Evolutionary conservation across 805 yeast genomes (phyloP).

Genomic region (Peterozyma xylosa): DNA sequence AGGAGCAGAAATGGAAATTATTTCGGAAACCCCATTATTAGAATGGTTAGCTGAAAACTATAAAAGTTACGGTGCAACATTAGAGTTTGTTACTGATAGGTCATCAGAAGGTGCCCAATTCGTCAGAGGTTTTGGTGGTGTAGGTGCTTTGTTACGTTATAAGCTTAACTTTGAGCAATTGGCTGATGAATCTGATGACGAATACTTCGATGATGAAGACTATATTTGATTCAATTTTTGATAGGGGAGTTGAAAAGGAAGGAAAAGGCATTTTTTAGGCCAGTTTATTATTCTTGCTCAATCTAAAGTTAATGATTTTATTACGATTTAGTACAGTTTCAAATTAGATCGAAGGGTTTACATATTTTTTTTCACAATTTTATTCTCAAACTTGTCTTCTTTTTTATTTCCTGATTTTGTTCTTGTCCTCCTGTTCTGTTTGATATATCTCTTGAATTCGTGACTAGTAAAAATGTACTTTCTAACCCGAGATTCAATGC

Average conservation of each 20-base stretch:
- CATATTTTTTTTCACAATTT: too few relatives aligned
- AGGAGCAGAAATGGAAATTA: slow-evolving; percentile 87
- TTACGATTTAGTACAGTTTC: too few relatives aligned
- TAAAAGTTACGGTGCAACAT: slow-evolving; percentile 86
- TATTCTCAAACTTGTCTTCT: too few relatives aligned
- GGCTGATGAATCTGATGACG: slow-evolving; percentile 86
- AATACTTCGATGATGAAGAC: slow-evolving; percentile 66
- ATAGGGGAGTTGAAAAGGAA: too few relatives aligned
- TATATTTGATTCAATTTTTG: slow-evolving; percentile 15
- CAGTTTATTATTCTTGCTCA: background rate
- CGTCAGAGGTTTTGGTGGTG: slow-evolving; percentile 97
- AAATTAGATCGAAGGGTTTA: too few relatives aligned
- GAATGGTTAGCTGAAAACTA: slow-evolving; percentile 99
- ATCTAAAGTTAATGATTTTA: too few relatives aligned
- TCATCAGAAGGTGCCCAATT: slow-evolving; percentile 99
- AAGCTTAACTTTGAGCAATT: slow-evolving; percentile 96
- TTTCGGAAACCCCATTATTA: slow-evolving; percentile 75
- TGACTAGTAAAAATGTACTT: too few relatives aligned
- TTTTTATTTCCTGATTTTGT: too few relatives aligned
- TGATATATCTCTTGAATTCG: too few relatives aligned
- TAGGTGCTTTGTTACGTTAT: slow-evolving; percentile 94
- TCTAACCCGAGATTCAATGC: too few relatives aligned
- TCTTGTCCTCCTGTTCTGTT: too few relatives aligned
- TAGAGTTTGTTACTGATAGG: slow-evolving; percentile 95
- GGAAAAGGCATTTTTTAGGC: too few relatives aligned